Evolutionary conservation across 352 stramenopile species (phyloP), one percentile per base, ranked within the genome.

Genomic region (Globisporangium okanoganense): DNA sequence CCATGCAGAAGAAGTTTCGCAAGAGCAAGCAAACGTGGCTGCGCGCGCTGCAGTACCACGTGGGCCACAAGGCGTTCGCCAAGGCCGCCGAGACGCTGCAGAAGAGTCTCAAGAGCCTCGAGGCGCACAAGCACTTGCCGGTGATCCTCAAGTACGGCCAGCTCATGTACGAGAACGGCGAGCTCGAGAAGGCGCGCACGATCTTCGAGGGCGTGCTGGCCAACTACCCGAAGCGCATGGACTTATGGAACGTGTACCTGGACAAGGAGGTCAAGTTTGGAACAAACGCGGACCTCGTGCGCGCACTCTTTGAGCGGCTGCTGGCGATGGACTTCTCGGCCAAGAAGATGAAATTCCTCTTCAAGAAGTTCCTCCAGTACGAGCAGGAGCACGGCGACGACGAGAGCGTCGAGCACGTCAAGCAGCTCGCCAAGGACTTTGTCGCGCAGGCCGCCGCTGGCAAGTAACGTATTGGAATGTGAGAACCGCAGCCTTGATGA

Each of bases 341-440:
- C 62, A 98, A 98, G 71, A 97, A 98, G 85, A 98, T 99, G 94
- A 98, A 98, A 77, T 97, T 95, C 63, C 67, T 98, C 61, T 99
- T 99, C 80, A 98, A 98, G 70, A 98, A 98, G 71, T 98, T 88
- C 76, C 83, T 98, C 62, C 70, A 83, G 25, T 96, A 98, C 58
- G 96, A 99, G 79, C 87, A 98, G 65, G 81, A 90, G 12, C 85
- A 98, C 69, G 96, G 96, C 41, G 83, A 96, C 57, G 84, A 88
- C 53, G 76, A 83, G 10, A 85, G 71, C 52, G 85, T 96, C 61
- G 86, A 96, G 58, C 78, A 88, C 62, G 96, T 99, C 52, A 98
- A 98, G 80, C 81, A 97, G 65, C 78, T 97, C 64, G 96, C 96
- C n/a, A 93, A 92, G 73, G 75, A 87, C 57, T 99, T 97, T 64